Evolutionary conservation across 306 rosid species (phyloP), one percentile per base, ranked within the genome.

Genomic region (Castanea mollissima): DNA sequence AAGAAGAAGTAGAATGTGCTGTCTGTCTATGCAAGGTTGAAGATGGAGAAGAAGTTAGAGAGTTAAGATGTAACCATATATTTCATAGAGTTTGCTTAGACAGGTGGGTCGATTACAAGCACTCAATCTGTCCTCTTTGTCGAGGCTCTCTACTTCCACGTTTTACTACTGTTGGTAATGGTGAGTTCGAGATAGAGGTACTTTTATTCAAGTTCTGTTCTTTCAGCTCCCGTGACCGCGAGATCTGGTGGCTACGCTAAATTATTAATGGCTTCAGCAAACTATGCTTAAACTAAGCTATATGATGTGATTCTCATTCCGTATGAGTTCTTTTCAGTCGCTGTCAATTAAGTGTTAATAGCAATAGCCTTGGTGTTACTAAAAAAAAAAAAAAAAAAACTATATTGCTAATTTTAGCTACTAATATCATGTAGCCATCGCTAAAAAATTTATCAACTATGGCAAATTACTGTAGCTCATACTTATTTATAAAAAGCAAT

Each of bases 161-260:
- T 11, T 41, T 41, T 34, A 75, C 78, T 38, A 35, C 2, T 6
- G 51, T 46, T 3, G 35, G 3, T 3, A 86, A 81, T 1, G 35
- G 3, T 5, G 86, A 79, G 57, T 54, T 11, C 27, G 88, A 81
- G 54, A 63, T 69, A 44, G 81, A 88, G 60, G 77, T 86, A 14
- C 18, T 90, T 3, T 44, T 23, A 1, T 77, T 86, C 10, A n/a
- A 78, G 65, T 81, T 88, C 44, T 79, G 70, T 18, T 69, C 79
- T 10, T 63, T 35, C 15, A 58, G 51, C 3, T 55, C 44, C 2
- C 18, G 29, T 32, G 58, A 54, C 4, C 44, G 74, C 14, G 88
- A 83, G 0, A 76, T 25, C 12, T 88, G 94, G 92, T 88, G 89
- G 90, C 58, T 88, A 41, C 85, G 90, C 31, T 90, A 63, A 85